Evolutionary conservation across 176 grass and related monocot species (phyloP).

Genomic region (Eremochloa ophiuroides): DNA sequence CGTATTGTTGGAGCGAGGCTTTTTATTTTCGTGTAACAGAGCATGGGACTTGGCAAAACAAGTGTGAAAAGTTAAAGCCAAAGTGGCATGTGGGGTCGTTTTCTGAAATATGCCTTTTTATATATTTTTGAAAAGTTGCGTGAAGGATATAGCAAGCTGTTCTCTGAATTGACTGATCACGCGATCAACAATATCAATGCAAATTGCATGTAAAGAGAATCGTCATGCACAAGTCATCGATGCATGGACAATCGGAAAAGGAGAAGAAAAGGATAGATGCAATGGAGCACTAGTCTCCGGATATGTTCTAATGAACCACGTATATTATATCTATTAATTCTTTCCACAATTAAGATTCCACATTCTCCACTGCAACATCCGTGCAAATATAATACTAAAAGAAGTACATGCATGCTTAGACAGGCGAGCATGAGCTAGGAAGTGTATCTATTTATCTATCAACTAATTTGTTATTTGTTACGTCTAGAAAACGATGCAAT

Average conservation of each 20-base stretch:
- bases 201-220: not conserved
- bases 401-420: not conserved
- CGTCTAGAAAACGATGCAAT: too few species aligned
- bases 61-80: too few species aligned
- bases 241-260: not conserved
- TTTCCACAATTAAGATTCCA: not conserved
- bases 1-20: too few species aligned
- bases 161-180: not conserved
- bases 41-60: too few species aligned
- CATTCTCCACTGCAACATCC: not conserved
- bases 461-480: not conserved
- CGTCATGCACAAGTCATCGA: not conserved
- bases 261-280: too few species aligned
- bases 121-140: too few species aligned
- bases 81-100: too few species aligned
- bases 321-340: not conserved
- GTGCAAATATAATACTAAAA: not conserved
- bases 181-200: not conserved
- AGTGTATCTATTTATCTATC: not conserved
- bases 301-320: not conserved
- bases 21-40: too few species aligned
- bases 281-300: not conserved
- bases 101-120: too few species aligned
- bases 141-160: not conserved
- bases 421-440: not conserved